Conservation (phyloP, 306 rosid genomes). For the Citrullus colocynthis region DNA sequence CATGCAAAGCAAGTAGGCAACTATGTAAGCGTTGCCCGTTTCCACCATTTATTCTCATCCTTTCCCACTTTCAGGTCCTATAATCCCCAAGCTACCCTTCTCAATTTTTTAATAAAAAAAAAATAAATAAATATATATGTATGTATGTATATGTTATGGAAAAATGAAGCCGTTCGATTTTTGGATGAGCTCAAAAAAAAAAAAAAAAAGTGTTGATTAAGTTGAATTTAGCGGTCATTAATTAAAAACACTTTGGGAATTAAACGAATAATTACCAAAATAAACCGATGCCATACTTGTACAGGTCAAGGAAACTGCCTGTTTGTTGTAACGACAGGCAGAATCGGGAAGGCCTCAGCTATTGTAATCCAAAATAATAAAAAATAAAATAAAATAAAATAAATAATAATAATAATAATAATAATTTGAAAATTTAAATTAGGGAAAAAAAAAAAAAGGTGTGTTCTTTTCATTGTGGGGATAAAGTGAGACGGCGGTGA, state of each 20-base stretch:
- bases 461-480: not conserved
- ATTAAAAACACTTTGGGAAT: constrained; percentile 12
- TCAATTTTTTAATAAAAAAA: too few relatives aligned
- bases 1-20: constrained; percentile 23
- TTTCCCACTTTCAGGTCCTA: not conserved
- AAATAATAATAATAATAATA: too few relatives aligned
- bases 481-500: not conserved
- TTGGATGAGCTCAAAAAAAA: not conserved
- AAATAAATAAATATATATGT: too few relatives aligned
- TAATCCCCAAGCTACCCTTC: constrained; percentile 26
- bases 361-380: not conserved
- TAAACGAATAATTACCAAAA: constrained; percentile 18
- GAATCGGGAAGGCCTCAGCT: constrained; percentile 7
- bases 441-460: too few relatives aligned
- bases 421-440: too few relatives aligned
- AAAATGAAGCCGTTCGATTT: not conserved
- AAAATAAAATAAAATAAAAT: too few relatives aligned
- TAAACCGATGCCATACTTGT: constrained; percentile 41
- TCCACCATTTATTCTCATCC: constrained; percentile 37
- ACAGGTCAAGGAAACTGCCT: constrained; percentile 65
- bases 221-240: constrained; percentile 2
- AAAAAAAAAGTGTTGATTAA: not conserved
- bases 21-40: constrained; percentile 25
- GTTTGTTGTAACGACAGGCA: constrained; percentile 52
- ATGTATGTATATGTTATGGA: not conserved